These are phyloP conservation scores for Retiboletus fuscus DNA, from an alignment of 1,284 basidiomycete genomes.

Conservation along the genomic window DNA sequence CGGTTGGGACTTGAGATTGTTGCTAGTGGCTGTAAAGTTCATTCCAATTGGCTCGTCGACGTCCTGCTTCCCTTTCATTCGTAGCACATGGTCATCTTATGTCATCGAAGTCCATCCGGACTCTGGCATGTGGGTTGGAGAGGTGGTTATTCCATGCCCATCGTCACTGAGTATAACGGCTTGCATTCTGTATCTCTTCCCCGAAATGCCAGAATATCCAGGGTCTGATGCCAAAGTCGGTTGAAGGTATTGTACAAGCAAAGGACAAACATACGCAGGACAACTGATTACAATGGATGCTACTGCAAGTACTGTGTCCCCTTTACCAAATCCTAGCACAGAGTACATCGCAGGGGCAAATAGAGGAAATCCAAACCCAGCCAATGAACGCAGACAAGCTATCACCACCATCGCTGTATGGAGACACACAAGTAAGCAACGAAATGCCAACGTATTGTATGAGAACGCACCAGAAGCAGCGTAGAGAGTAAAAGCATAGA, in stretches of 20 bases:
- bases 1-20: too few species aligned
- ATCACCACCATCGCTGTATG: constrained; percentile 67
- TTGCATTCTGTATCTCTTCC: constrained; percentile 42
- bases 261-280: constrained; percentile 63
- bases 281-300: constrained; percentile 69
- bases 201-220: constrained; percentile 45
- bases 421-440: constrained; percentile 17
- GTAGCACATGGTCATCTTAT: too few species aligned
- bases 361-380: constrained; percentile 75
- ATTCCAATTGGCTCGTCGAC: too few species aligned
- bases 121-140: neutral
- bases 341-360: constrained; percentile 76
- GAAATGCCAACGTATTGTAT: constrained; percentile 2
- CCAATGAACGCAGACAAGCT: constrained; percentile 66
- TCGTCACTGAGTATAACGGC: constrained; percentile 29
- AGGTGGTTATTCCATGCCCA: neutral
- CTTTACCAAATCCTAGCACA: constrained; percentile 72
- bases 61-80: too few species aligned
- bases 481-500: constrained; percentile 66
- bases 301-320: constrained; percentile 69
- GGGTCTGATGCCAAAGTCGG: constrained; percentile 28
- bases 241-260: neutral
- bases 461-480: constrained; percentile 60
- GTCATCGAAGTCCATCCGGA: neutral
- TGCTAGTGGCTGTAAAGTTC: too few species aligned